Percentiles rank a stretch among this genome's conserved stretches.
Conservation (phyloP, 441 rosid genomes). For the Erodium texanum region DNA sequence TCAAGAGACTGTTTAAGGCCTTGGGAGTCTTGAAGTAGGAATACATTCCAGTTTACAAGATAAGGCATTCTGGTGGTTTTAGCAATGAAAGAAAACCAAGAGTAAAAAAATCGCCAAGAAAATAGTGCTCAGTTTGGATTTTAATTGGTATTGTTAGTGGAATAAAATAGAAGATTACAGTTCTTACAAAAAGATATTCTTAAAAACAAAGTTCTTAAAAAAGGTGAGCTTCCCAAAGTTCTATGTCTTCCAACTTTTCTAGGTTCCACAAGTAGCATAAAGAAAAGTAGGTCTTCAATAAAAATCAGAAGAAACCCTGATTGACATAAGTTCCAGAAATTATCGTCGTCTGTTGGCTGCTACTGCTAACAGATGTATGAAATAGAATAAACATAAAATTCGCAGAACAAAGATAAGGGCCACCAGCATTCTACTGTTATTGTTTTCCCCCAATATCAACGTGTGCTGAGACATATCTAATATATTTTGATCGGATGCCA, state of each 20-base stretch:
- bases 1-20: constrained; percentile 6
- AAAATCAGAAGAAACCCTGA: not conserved
- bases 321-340: not conserved
- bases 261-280: not conserved
- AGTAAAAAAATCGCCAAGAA: not conserved
- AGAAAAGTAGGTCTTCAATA: not conserved
- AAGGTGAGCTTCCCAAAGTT: not conserved
- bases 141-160: not conserved
- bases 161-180: constrained; percentile 6
- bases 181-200: not conserved
- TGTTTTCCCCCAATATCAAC: not conserved
- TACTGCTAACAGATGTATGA: not conserved
- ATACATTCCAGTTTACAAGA: not conserved
- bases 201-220: not conserved
- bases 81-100: not conserved
- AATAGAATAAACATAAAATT: not conserved
- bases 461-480: not conserved
- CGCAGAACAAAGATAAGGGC: not conserved
- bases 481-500: not conserved
- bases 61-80: not conserved
- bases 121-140: not conserved
- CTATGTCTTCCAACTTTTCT: constrained; percentile 1
- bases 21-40: constrained; percentile 8
- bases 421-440: not conserved
- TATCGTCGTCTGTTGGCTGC: not conserved